Evolutionary conservation across 352 stramenopile species (phyloP).

Genomic region (Phytophthora ramorum): DNA sequence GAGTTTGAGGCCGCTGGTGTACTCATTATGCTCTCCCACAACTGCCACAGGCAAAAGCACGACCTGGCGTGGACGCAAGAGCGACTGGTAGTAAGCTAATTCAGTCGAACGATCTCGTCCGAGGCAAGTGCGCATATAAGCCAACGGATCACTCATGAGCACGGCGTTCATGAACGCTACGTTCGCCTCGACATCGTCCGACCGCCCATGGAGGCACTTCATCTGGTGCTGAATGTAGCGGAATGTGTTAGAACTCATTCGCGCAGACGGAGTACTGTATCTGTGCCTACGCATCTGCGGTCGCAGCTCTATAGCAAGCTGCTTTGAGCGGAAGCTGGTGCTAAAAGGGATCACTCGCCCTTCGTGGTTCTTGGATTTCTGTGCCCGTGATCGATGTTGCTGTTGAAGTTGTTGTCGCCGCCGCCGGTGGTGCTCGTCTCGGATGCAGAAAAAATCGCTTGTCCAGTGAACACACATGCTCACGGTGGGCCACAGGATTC

Average conservation of each 20-base stretch:
- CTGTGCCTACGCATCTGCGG: slow-evolving; percentile 11
- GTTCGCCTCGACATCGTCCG: slow-evolving; percentile 34
- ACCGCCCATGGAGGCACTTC: slow-evolving; percentile 27
- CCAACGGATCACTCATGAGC: slow-evolving; percentile 49
- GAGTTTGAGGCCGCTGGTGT: slow-evolving; percentile 22
- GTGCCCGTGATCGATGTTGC: background rate
- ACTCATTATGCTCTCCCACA: slow-evolving; percentile 28
- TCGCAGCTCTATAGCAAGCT: slow-evolving; percentile 4
- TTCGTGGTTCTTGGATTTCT: background rate
- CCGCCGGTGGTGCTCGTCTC: slow-evolving; percentile 14
- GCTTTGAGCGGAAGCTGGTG: slow-evolving; percentile 12
- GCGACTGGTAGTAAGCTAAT: slow-evolving; percentile 35
- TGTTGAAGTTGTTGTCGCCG: slow-evolving; percentile 1
- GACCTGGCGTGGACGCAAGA: slow-evolving; percentile 18
- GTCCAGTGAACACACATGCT: slow-evolving; percentile 45
- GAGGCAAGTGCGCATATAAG: slow-evolving; percentile 29
- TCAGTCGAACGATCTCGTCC: slow-evolving; percentile 19
- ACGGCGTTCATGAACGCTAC: slow-evolving; percentile 51
- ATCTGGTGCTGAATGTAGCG: slow-evolving; percentile 36
- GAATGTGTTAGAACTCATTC: slow-evolving; percentile 12
- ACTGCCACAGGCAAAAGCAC: slow-evolving; percentile 30
- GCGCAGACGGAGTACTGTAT: slow-evolving; percentile 3
- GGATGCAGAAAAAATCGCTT: slow-evolving; percentile 44
- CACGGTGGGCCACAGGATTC: slow-evolving; percentile 30
- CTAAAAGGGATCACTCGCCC: slow-evolving; percentile 18